Percentiles rank a stretch among this genome's conserved stretches.
Evolutionary conservation across 208 protist species (phyloP).

Genomic region (Histomonas meleagridis): DNA sequence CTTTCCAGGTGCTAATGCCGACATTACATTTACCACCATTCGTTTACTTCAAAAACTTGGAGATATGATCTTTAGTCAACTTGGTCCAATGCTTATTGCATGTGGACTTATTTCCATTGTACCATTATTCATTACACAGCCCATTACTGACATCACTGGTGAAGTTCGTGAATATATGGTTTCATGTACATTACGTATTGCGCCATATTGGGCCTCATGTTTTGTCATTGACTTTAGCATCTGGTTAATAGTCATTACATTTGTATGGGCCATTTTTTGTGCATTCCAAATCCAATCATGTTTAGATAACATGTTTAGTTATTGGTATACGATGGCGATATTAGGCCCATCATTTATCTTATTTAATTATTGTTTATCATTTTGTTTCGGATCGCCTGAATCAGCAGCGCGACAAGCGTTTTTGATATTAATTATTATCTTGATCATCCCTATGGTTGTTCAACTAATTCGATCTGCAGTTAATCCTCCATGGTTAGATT

Average conservation of each 20-base stretch:
- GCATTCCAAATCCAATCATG: neutral
- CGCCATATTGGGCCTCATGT: neutral
- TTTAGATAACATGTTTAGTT: neutral
- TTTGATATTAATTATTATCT: neutral
- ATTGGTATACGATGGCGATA: neutral
- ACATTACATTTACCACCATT: neutral
- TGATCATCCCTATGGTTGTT: neutral
- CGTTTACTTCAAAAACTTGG: neutral
- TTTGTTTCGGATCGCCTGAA: neutral
- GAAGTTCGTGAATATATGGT: slow-evolving; percentile 7
- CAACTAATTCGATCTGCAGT: neutral
- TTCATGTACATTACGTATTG: neutral
- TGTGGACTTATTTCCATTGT: neutral
- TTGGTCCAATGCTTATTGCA: neutral
- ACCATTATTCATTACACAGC: neutral
- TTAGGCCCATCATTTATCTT: neutral
- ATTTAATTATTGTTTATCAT: neutral
- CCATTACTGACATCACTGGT: neutral
- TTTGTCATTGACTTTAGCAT: neutral
- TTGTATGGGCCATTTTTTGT: neutral
- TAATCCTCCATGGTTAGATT: neutral
- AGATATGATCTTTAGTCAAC: neutral
- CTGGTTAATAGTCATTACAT: neutral
- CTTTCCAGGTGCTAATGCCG: neutral
- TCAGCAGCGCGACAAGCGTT: neutral